Base-by-base conservation (phyloP, 78 protist species). In the Dictyostelium capitatum region DNA sequence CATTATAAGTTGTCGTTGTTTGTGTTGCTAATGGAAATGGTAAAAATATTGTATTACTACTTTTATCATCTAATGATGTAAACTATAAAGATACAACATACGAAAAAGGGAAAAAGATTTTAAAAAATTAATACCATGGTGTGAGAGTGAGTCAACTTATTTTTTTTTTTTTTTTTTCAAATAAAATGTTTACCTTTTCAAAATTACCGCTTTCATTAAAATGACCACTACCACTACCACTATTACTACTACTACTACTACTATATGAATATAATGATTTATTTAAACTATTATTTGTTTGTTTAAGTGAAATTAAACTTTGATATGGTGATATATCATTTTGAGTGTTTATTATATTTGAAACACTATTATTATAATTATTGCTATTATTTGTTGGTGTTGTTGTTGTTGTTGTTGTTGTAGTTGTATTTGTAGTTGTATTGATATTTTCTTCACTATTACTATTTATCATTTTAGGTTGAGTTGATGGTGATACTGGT, bases 221-320 rank as follows among this genome's bases (percentile, higher is more conserved):
- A 2, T 37, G 43, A 37, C 43, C 2, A 37, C 43, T 37, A 37
- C 43, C 43, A 37, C 43, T 37, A 37, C 43, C 43, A 37, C 43
- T 65, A 75, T 9, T 23, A 50, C 2, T 47, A 48, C 12, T 65
- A 75, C 10, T 23, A 50, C 2, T 47, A 48, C 12, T 73, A 47
- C 12, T 23, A 14, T 25, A 48, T 9, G 14, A n/a, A 75, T 75
- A 75, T 48, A 12, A 48, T 48, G 47, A 17, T 15, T 12, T 19
- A 75, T 43, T 78, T 14, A 25, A 14, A 25, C n/a, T 19, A 25
- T 75, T 75, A 25, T 43, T 78, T 30, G 19, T 15, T 78, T 56
- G 56, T 54, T 78, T 78, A 8, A 78, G 32, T 78, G 64, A 54
- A 20, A 78, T 54, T 78, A 78, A 78, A 78, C 53, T 72, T 43